Base-by-base conservation (phyloP, 2,329 filamentous ascomycete species). In the Tolypocladium tundrense region DNA sequence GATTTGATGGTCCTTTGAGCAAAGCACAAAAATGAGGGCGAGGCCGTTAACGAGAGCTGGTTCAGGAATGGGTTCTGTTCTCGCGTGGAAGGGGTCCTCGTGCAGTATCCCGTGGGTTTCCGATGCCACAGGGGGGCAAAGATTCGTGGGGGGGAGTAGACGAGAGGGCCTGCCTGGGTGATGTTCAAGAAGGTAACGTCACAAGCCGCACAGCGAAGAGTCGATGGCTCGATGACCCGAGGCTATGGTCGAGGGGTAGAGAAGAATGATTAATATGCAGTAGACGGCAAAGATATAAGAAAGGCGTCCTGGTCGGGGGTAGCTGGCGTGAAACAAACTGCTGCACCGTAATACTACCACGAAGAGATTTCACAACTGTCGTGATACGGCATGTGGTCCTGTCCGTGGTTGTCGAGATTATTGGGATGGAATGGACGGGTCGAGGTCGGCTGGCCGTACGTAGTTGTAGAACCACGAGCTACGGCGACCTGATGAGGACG, bases 361-460 rank as follows among this genome's bases (percentile, higher is more conserved):
- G 72, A 72, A 72, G 70, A 72, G 70, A 73, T 70, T 71, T 73
- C 73, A 71, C 69, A 70, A 68, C 67, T 69, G 68, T 68, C 71
- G 78, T 79, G 67, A 73, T 74, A 81, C 78, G 68, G 69, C 74
- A 77, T 78, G 72, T 73, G 72, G 75, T 72, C 73, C 71, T 77
- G 74, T 73, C 72, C 72, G 73, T 69, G 70, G 69, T 69, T 72
- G 70, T 74, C 71, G 72, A 71, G 70, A 71, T 33, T 7, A 8
- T 51, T 69, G 72, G 70, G 68, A 39, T 19, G 41, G 7, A 41
- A 39, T 19, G 41, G 7, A 41, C 9, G 13, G 56, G 21, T 14
- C 2, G n/a, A 21, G 35, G 72, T 69, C 72, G 75, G 76, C 69
- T 31, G n/a, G 35, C 33, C 41, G 42, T 8, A 45, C 24, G 42